Evolutionary conservation across 345 rosid species (phyloP), one percentile per base, ranked within the genome.

Genomic region (Psidium friedrichsthalianum): DNA sequence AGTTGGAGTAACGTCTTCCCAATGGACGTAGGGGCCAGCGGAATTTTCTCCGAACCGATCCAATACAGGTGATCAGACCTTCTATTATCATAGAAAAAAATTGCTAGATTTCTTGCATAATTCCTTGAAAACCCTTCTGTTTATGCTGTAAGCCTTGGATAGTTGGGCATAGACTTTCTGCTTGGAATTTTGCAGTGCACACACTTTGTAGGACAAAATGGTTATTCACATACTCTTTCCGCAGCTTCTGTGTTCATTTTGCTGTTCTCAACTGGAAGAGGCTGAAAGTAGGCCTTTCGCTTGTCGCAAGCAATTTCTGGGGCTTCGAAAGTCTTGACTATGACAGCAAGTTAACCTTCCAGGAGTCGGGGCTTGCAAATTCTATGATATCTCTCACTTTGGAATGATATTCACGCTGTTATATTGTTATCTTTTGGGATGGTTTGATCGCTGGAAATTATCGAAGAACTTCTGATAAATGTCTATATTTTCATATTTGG

Each of bases 221-320:
- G 44, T 69, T 18, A 18, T 36, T 36, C 25, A 69, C 80, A 8
- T 69, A 18, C 6, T 84, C 80, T 61, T 85, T 78, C 78, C 83
- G 93, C 93, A 98, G 99, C 92, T 98, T 83, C 90, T 96, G 32
- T 98, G 99, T 98, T 96, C 98, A 55, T 98, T 95, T 89, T 96
- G 99, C 90, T 86, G 86, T 87, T 90, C 98, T 40, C 93, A 91
- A 83, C 92, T 98, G 51, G 94, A 91, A 84, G 91, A 85, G 82
- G 93, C 92, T 27, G 90, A 90, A 89, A 87, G 89, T 61, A 96
- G 91, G 92, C 91, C 91, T 93, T 96, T 87, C 94, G 95, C 85
- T 87, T 98, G 90, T 90, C 96, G 40, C 96, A 93, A 51, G 96
- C 98, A 13, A 92, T 96, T 84, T 99, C 98, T 49, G 99, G 99